These are phyloP conservation scores for Rubroboletus satanas DNA, from an alignment of 768 basidiomycete species.

Conservation along the genomic window DNA sequence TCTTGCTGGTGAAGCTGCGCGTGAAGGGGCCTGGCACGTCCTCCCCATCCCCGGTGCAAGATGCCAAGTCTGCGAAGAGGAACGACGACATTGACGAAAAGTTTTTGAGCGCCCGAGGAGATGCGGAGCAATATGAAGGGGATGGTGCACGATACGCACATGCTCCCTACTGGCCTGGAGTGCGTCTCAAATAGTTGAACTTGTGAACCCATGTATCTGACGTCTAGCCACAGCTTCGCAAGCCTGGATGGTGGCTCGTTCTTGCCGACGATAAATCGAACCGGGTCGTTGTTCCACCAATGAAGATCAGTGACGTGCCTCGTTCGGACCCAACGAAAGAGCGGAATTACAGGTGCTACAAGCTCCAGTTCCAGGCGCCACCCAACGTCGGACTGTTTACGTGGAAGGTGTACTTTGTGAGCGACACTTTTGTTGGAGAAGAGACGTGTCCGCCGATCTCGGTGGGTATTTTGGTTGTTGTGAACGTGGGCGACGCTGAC, in stretches of 20 bases:
- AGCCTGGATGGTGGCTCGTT: constrained; percentile 89
- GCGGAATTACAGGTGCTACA: constrained; percentile 75
- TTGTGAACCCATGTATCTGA: not conserved
- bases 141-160: constrained; percentile 65
- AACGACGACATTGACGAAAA: constrained; percentile 65
- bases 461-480: constrained; percentile 42
- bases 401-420: constrained; percentile 83
- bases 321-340: constrained; percentile 44
- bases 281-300: constrained; percentile 82
- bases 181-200: constrained; percentile 35
- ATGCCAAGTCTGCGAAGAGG: constrained; percentile 40
- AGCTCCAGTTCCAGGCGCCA: constrained; percentile 94
- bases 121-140: constrained; percentile 57
- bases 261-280: constrained; percentile 84
- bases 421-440: constrained; percentile 86
- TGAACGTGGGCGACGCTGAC: constrained; percentile 2
- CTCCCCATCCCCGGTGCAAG: constrained; percentile 32
- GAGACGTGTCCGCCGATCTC: constrained; percentile 68
- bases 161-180: constrained; percentile 89
- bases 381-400: constrained; percentile 77
- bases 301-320: constrained; percentile 78
- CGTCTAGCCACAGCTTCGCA: constrained; percentile 57
- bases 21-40: constrained; percentile 51
- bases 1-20: constrained; percentile 79
- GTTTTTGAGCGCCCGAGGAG: constrained; percentile 61